phyloP scores from a whole-genome alignment of 2,329 filamentous ascomycete species.

The Cladophialophora carrionii region DNA sequence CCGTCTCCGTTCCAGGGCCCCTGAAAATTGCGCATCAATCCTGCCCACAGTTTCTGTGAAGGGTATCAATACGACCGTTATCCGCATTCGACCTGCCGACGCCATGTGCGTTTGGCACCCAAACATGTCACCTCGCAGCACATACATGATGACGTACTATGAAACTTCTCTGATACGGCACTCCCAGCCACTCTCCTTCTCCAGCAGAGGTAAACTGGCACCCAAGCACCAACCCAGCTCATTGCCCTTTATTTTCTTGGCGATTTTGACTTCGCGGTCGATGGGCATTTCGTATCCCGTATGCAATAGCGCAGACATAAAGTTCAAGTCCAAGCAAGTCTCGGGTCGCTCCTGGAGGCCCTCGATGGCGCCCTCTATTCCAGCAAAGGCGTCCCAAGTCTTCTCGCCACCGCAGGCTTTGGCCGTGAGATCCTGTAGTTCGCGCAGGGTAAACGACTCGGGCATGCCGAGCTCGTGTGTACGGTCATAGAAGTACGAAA shows the following conservation, averaged over 20 bases:
- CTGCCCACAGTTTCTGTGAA: neutral
- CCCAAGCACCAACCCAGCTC: conserved; percentile 98
- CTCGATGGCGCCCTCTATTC: conserved; percentile 73
- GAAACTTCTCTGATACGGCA: conserved; percentile 80
- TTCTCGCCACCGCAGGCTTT: conserved; percentile 80
- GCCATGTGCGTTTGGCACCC: neutral
- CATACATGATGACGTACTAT: conserved; percentile 45
- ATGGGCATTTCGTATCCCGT: conserved; percentile 98
- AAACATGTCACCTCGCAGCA: neutral
- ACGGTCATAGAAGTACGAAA: conserved; percentile 98
- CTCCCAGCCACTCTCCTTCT: conserved; percentile 81
- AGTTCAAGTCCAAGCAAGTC: conserved; percentile 92
- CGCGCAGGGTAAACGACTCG: conserved; percentile 89
- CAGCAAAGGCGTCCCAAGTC: conserved; percentile 78
- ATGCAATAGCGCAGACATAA: conserved; percentile 90
- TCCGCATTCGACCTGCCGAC: neutral
- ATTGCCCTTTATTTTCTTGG: conserved; percentile 97
- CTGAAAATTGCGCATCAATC: neutral
- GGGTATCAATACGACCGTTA: neutral
- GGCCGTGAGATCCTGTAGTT: conserved; percentile 82
- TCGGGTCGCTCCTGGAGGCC: conserved; percentile 84
- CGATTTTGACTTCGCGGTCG: conserved; percentile 93
- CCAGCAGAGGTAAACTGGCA: conserved; percentile 84
- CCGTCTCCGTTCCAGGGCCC: neutral
- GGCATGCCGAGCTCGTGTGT: conserved; percentile 94